Evolutionary conservation across 73 alveolate genomes (phyloP).

Genomic region (Blepharisma japonicum): DNA sequence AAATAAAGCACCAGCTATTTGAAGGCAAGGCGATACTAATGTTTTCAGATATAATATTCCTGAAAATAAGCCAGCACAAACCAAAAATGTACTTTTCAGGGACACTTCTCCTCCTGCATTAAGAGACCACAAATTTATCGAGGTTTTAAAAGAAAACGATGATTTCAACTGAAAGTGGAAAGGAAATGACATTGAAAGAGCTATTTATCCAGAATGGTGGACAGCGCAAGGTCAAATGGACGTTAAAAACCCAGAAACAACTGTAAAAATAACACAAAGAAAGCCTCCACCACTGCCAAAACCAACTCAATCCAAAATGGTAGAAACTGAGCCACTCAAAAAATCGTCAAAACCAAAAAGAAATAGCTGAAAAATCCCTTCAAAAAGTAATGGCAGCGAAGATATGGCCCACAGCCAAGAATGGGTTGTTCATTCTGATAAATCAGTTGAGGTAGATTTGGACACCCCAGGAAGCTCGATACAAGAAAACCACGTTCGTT

Average conservation of each 20-base stretch:
- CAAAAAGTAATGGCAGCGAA: neutral
- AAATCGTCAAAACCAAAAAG: neutral
- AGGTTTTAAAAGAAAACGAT: neutral
- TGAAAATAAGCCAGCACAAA: neutral
- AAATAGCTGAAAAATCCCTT: neutral
- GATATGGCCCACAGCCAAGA: neutral
- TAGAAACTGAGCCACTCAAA: neutral
- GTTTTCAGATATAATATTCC: neutral
- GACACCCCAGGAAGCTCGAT: neutral
- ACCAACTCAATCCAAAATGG: neutral
- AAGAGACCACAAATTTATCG: neutral
- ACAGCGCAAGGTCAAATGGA: neutral
- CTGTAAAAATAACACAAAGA: slow-evolving; percentile 5
- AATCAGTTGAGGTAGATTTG: neutral
- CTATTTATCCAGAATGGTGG: slow-evolving; percentile 28
- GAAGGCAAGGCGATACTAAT: slow-evolving; percentile 26
- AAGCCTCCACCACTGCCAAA: neutral
- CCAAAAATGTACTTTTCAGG: neutral
- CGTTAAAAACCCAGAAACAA: neutral
- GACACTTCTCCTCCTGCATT: slow-evolving; percentile 4
- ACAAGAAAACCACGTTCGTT: neutral
- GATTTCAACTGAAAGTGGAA: neutral
- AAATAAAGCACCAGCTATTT: slow-evolving; percentile 4
- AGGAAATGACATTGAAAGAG: neutral
- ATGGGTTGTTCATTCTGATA: neutral